These are phyloP conservation scores for Epicoccum sorghinum DNA, from an alignment of 2,329 filamentous ascomycete species.

Conservation along the genomic window DNA sequence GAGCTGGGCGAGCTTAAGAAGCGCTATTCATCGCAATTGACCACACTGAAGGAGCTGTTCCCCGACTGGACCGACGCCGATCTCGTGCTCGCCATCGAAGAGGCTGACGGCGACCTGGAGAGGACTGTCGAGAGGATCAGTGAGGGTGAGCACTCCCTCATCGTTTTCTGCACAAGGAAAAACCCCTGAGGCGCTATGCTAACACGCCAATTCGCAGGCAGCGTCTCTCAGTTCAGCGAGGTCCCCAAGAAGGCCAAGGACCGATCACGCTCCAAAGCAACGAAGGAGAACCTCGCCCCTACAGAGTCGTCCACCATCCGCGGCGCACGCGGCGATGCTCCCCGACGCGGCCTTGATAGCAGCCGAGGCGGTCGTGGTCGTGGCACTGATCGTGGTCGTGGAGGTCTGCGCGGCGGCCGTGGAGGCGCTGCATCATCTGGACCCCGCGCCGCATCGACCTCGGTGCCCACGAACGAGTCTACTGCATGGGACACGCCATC, in stretches of 20 bases:
- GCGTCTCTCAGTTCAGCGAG: conserved; percentile 83
- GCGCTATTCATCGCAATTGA: conserved; percentile 80
- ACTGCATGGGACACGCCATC: conserved; percentile 63
- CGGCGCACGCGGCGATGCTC: conserved; percentile 28
- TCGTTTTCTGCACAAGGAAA: background rate
- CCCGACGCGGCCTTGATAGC: conserved; percentile 42
- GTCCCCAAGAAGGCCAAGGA: conserved; percentile 77
- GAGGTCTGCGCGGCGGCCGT: conserved; percentile 63
- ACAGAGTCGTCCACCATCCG: conserved; percentile 48
- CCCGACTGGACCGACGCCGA: conserved; percentile 95
- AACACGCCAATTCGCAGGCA: conserved; percentile 58
- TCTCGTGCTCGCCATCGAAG: conserved; percentile 88
- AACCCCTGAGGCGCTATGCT: conserved; percentile 9
- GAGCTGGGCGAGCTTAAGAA: conserved; percentile 92
- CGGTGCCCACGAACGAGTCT: conserved; percentile 74
- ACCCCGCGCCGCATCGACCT: conserved; percentile 59
- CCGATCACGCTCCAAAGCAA: conserved; percentile 70
- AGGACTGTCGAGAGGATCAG: conserved; percentile 78
- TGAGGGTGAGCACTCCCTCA: conserved; percentile 64
- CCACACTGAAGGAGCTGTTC: conserved; percentile 89
- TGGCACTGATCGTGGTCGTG: conserved; percentile 62
- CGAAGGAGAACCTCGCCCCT: conserved; percentile 64
- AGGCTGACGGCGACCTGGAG: conserved; percentile 78
- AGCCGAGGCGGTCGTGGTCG: conserved; percentile 63
- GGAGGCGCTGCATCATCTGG: conserved; percentile 68